Percentiles rank a stretch among this genome's conserved stretches.
These are phyloP conservation scores for Lipomyces japonicus DNA, from an alignment of 805 yeast genomes.

Conservation along the genomic window DNA sequence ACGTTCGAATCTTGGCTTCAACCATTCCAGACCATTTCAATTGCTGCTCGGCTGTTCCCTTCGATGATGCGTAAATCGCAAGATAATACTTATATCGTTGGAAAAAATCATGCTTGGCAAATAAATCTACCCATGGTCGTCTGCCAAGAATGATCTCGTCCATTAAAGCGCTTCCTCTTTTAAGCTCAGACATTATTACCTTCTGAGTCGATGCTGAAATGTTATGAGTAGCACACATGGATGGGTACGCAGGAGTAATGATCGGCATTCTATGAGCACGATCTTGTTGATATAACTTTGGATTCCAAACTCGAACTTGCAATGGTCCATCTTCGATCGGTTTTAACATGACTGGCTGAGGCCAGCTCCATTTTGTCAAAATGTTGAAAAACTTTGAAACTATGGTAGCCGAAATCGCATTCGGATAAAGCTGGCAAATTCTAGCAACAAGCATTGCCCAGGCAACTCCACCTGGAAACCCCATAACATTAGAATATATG, in stretches of 20 bases:
- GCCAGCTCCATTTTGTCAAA: slow-evolving; percentile 92
- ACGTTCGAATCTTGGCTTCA: slow-evolving; percentile 75
- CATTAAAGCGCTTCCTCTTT: slow-evolving; percentile 69
- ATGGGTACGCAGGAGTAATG: slow-evolving; percentile 96
- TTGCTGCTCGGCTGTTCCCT: slow-evolving; percentile 73
- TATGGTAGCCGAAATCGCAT: slow-evolving; percentile 88
- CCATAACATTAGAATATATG: slow-evolving; percentile 88
- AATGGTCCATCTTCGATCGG: slow-evolving; percentile 96
- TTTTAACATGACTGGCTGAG: slow-evolving; percentile 90
- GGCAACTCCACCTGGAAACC: slow-evolving; percentile 99
- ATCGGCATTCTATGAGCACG: slow-evolving; percentile 94
- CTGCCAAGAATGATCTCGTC: slow-evolving; percentile 62
- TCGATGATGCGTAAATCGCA: slow-evolving; percentile 74
- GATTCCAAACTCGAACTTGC: slow-evolving; percentile 96
- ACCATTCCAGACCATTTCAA: slow-evolving; percentile 89
- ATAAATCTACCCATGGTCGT: slow-evolving; percentile 69
- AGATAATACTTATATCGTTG: slow-evolving; percentile 79
- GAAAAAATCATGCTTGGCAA: slow-evolving; percentile 78
- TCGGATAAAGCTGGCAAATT: slow-evolving; percentile 93
- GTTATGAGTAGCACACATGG: slow-evolving; percentile 99
- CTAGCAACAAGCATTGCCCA: slow-evolving; percentile 99
- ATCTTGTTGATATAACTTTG: slow-evolving; percentile 82
- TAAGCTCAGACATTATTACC: slow-evolving; percentile 72
- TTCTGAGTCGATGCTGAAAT: slow-evolving; percentile 84
- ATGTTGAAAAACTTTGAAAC: slow-evolving; percentile 87